These are phyloP conservation scores for Marchantia polymorpha DNA, from an alignment of 225 moss, liverwort and hornwort genomes.

Conservation along the genomic window DNA sequence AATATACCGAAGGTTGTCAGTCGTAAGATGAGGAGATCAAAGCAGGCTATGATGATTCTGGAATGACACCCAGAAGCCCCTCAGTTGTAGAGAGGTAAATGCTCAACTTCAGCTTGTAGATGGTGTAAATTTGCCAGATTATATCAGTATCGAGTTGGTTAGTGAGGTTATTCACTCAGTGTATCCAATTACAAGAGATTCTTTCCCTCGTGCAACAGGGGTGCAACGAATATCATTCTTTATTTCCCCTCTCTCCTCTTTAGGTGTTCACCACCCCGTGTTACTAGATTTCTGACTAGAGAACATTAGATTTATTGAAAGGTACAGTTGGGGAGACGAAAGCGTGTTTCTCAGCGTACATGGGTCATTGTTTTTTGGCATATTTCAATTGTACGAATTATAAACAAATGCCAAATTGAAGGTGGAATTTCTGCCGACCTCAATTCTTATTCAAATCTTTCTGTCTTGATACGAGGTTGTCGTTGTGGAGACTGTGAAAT, in stretches of 20 bases:
- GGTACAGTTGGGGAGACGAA: not conserved
- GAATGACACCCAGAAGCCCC: conserved; percentile 5
- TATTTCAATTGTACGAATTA: conserved; percentile 2
- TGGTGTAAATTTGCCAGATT: conserved; percentile 26
- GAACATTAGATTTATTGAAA: not conserved
- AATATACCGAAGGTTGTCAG: not conserved
- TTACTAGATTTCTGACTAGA: not conserved
- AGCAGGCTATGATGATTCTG: not conserved
- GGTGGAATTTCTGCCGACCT: not conserved
- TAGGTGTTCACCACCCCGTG: not conserved
- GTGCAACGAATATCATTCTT: conserved; percentile 12
- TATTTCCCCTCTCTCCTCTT: not conserved
- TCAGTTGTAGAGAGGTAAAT: conserved; percentile 7
- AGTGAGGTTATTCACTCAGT: not conserved
- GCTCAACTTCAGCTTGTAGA: conserved; percentile 15
- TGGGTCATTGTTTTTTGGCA: conserved; percentile 3
- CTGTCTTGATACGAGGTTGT: too few species aligned
- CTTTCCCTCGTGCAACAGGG: conserved; percentile 24
- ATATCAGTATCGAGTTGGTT: conserved; percentile 9
- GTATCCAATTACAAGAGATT: conserved; percentile 19
- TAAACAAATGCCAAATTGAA: not conserved
- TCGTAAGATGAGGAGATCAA: not conserved
- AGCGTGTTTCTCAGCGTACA: conserved; percentile 5
- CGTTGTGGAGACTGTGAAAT: too few species aligned
- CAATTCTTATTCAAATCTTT: too few species aligned